These are phyloP conservation scores for Sporothrix protearum DNA, from an alignment of 2,329 filamentous ascomycete genomes.

Conservation along the genomic window DNA sequence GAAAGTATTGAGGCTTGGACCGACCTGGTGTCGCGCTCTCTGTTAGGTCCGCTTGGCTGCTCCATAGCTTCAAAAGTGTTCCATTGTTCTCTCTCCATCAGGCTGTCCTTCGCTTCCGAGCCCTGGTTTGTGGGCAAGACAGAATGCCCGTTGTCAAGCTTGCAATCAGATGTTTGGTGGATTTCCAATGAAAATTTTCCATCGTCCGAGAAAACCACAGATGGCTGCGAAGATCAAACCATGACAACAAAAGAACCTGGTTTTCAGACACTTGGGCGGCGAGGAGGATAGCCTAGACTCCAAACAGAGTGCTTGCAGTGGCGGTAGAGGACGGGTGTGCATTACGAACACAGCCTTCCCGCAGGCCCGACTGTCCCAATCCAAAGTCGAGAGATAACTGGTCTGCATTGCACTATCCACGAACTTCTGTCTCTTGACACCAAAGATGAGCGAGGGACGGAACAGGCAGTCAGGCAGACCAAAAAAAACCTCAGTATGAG, in stretches of 20 bases:
- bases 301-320: background rate
- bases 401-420: background rate
- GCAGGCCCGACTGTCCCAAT: background rate
- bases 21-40: background rate
- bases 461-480: too few relatives aligned
- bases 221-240: conserved; percentile 4
- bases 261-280: background rate
- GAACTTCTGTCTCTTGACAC: background rate
- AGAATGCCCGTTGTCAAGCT: background rate
- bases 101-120: too few relatives aligned
- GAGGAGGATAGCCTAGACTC: background rate
- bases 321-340: background rate
- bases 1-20: conserved; percentile 6
- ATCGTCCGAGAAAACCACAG: background rate
- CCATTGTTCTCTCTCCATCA: too few relatives aligned
- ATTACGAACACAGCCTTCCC: conserved; percentile 17
- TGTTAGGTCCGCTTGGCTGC: background rate
- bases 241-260: background rate
- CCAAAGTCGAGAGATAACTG: background rate
- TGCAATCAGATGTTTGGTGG: background rate
- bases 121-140: background rate
- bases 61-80: background rate
- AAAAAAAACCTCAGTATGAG: conserved; percentile 3
- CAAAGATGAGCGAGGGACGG: background rate
- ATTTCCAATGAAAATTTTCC: background rate